Evolutionary conservation across 225 moss, liverwort and hornwort genomes (phyloP), one percentile per base, ranked within the genome.

Genomic region (Takakia lepidozioides): DNA sequence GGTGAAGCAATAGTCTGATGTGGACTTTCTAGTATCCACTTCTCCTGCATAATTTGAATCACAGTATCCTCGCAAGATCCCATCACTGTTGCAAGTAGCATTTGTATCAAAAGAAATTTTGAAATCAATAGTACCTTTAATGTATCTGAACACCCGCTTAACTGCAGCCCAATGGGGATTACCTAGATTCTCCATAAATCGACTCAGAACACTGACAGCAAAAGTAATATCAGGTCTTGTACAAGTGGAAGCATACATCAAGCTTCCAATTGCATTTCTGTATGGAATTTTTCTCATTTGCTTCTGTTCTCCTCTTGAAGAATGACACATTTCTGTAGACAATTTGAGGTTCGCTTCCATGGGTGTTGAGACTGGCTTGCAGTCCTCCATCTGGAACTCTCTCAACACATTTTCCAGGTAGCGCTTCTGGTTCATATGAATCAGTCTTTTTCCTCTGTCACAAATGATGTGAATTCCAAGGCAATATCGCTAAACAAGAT

Each of bases 151-250:
- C 1, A 49, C 26, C 1, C 3, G 25, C 48, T 26, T 49, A 1
- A 49, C 5, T 1, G 9, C 18, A 2, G 48, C 27, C 48, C 48
- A 49, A 27, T 49, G 25, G 2, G 19, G 6, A 2, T 22, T 26
- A 5, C 48, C n/a, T 21, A 25, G 48, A 49, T 49, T 49, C 2
- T 19, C 15, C 25, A 27, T n/a, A 19, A 15, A 29, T 29, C 19
- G 3, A 14, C 29, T 19, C 5, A 29, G 15, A 1, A 15, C 20
- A 3, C 20, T 19, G 3, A 32, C 16, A 28, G 30, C 14, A 9
- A 15, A 19, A 0, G 30, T 29, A 51, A 51, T 32, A 19, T 51
- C 51, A 25, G 51, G 30, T 2, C 51, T 28, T 29, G 51, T 51
- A 15, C 27, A 51, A 51, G 32, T 32, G 15, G 15, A 3, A 14